Evolutionary conservation across 2,329 filamentous ascomycete species (phyloP).

Genomic region (Geosmithia putterillii): DNA sequence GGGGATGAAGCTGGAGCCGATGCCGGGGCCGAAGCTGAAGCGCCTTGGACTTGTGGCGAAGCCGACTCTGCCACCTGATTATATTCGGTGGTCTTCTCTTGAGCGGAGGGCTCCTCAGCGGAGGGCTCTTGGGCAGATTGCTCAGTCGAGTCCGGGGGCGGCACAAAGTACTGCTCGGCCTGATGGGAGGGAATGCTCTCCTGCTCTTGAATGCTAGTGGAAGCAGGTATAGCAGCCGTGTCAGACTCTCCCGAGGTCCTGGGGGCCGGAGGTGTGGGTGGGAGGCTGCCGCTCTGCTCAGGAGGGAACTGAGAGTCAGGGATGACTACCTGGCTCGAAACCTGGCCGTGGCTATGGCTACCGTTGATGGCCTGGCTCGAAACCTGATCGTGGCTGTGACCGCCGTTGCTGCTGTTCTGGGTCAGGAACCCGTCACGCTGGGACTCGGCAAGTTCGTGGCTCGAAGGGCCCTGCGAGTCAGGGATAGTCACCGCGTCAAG

Average conservation of each 20-base stretch:
- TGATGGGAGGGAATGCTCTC: background rate
- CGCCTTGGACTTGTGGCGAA: background rate
- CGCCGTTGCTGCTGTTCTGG: no score
- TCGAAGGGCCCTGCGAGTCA: conserved; percentile 28
- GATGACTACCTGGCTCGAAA: conserved; percentile 1
- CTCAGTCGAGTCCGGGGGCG: background rate
- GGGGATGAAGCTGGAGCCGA: no score
- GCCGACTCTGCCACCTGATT: background rate
- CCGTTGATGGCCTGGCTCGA: no score
- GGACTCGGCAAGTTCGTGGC: conserved; percentile 4
- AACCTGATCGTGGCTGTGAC: no score
- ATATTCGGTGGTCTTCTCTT: background rate
- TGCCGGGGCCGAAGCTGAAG: background rate
- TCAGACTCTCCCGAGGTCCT: background rate
- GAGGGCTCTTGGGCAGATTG: background rate
- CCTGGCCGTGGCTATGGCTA: no score
- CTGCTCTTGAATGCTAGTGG: background rate
- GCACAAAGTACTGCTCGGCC: background rate
- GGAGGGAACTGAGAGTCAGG: conserved; percentile 7
- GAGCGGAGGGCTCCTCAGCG: background rate
- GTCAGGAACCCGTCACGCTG: conserved; percentile 7
- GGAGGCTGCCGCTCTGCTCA: background rate
- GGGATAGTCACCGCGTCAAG: conserved; percentile 27
- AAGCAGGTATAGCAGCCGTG: background rate
- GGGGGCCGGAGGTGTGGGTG: background rate